Evolutionary conservation across 2,329 filamentous ascomycete genomes (phyloP).

Genomic region (Colletotrichum sp.): DNA sequence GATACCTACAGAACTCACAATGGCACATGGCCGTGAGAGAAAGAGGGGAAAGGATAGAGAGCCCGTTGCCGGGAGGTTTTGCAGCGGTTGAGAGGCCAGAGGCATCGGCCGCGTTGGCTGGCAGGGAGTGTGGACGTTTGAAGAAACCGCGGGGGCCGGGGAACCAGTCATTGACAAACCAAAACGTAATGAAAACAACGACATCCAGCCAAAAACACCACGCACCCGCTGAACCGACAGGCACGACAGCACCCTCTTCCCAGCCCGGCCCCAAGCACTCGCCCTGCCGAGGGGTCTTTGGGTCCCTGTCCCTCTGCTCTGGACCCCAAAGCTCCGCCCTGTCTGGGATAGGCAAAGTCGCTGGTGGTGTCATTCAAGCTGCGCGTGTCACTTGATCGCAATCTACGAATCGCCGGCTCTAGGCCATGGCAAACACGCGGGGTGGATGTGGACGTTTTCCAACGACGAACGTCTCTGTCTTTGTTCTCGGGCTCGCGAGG

Average conservation of each 20-base stretch:
- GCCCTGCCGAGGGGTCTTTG: background rate
- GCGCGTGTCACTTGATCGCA: conserved; percentile 11
- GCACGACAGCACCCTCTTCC: background rate
- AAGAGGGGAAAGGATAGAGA: background rate
- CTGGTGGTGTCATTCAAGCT: conserved; percentile 8
- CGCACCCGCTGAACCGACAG: background rate
- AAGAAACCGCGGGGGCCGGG: background rate
- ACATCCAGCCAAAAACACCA: conserved; percentile 19
- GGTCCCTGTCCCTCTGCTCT: background rate
- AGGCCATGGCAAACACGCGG: background rate
- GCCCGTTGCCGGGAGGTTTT: background rate
- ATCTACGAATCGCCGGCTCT: background rate
- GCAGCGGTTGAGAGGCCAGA: background rate
- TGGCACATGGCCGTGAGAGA: background rate
- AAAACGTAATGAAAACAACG: conserved; percentile 25
- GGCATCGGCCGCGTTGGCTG: background rate
- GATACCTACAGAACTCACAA: background rate
- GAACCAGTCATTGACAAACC: conserved; percentile 16
- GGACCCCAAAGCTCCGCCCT: background rate
- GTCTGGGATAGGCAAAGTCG: conserved; percentile 8
- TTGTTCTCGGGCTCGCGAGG: background rate
- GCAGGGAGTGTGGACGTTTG: background rate
- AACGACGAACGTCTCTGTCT: background rate
- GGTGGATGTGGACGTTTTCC: background rate
- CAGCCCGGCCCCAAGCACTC: background rate